These are phyloP conservation scores for Lolium perenne DNA, from an alignment of 176 grass and related monocot genomes.

Conservation along the genomic window DNA sequence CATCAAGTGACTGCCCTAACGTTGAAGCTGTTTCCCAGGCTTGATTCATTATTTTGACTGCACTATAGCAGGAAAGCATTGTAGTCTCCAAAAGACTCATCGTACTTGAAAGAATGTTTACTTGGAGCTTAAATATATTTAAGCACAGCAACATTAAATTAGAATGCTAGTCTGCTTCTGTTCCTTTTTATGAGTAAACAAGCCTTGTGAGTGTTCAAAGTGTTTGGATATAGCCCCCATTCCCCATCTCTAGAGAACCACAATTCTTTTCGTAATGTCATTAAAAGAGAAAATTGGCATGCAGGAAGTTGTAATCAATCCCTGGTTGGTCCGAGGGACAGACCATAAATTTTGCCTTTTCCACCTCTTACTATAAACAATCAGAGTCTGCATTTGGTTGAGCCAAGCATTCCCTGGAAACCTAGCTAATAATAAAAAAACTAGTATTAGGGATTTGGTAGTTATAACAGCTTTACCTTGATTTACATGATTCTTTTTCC, in stretches of 20 bases:
- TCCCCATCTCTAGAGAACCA: background rate
- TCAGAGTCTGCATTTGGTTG: background rate
- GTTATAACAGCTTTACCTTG: background rate
- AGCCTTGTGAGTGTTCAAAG: background rate
- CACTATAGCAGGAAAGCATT: background rate
- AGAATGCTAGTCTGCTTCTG: background rate
- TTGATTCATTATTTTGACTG: conserved; percentile 15
- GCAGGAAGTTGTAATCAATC: background rate
- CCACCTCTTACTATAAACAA: background rate
- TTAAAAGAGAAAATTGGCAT: background rate
- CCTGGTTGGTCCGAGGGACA: background rate
- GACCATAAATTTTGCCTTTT: background rate
- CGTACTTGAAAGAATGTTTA: background rate
- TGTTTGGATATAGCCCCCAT: background rate
- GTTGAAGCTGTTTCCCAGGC: conserved; percentile 12
- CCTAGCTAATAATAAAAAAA: background rate
- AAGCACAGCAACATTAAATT: background rate
- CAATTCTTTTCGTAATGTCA: background rate
- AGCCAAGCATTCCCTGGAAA: background rate
- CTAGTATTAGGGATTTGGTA: background rate
- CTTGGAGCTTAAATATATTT: conserved; percentile 2
- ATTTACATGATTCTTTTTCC: background rate
- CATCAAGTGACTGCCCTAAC: background rate
- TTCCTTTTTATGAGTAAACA: background rate
- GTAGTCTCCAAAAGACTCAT: background rate